Base-by-base conservation (phyloP, 2,329 filamentous ascomycete genomes). In the Thelonectria discophora region DNA sequence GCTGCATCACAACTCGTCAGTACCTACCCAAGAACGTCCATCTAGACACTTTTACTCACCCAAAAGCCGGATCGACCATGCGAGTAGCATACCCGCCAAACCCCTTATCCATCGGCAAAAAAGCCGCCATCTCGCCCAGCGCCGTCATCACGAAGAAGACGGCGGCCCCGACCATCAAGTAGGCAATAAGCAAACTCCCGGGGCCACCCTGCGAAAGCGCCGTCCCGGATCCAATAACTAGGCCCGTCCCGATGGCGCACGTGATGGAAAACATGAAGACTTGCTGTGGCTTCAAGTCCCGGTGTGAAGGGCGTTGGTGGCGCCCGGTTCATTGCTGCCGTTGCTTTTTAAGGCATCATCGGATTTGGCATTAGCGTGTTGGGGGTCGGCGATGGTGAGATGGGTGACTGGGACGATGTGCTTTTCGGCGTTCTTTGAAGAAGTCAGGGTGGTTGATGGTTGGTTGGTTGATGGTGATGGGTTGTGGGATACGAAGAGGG, bases 121-220 rank as follows among this genome's bases (percentile, higher is more conserved):
- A 70, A 0, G 74, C 62, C 1, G 72, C 69, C 70, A 76, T 74
- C 59, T 78, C 76, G 13, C 76, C 76, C 15, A 78, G 67, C 9
- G 73, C 74, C 15, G 77, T 76, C 81, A 87, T 87, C 69, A 86
- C 83, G n/a, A 81, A 82, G 73, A 80, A 87, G 24, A 87, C 82
- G 49, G 86, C 79, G 5, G 80, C 70, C 55, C 77, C 80, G 68
- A 84, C 67, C 70, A 84, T 40, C 13, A 75, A 49, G 54, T 81
- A 81, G 5, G 75, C 75, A 49, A 81, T 75, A 0, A 81, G 63
- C 2, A 79, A 67, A 10, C 74, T 72, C 0, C 69, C 78, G 3
- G 78, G 79, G 1, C 84, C 84, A 47, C 81, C 81, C 5, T 77
- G 81, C 1, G 78, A 75, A 27, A 87, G 75, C 2, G 80, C 78